Percentiles rank a stretch among this genome's conserved stretches.
Evolutionary conservation across 768 basidiomycete species (phyloP).

Genomic region (Leccinum obscurum): DNA sequence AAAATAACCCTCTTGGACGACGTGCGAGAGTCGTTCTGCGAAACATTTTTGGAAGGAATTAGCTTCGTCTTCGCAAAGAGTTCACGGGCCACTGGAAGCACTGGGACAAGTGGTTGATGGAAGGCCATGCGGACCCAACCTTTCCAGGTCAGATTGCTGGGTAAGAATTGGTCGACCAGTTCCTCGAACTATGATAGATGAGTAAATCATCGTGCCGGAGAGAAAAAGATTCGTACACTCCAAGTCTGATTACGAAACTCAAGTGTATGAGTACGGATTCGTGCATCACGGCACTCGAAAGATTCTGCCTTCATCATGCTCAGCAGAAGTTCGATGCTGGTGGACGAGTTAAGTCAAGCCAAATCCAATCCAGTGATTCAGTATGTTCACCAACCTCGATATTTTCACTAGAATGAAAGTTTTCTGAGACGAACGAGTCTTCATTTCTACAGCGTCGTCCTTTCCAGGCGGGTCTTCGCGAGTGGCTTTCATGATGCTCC

Average conservation of each 20-base stretch:
- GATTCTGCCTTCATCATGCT: slow-evolving; percentile 84
- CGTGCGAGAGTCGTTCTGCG: slow-evolving; percentile 30
- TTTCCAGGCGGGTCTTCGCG: slow-evolving; percentile 26
- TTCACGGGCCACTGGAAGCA: slow-evolving; percentile 77
- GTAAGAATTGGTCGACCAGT: slow-evolving; percentile 75
- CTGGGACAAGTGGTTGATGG: slow-evolving; percentile 75
- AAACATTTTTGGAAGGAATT: slow-evolving; percentile 43
- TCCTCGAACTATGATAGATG: slow-evolving; percentile 63
- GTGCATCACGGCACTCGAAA: slow-evolving; percentile 78
- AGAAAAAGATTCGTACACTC: slow-evolving; percentile 55
- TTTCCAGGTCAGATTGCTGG: slow-evolving; percentile 74
- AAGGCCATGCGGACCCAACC: slow-evolving; percentile 85
- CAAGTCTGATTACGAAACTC: slow-evolving; percentile 82
- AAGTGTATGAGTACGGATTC: slow-evolving; percentile 76
- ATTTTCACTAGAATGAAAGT: slow-evolving; percentile 81
- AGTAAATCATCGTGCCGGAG: slow-evolving; percentile 8
- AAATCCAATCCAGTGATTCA: slow-evolving; percentile 7
- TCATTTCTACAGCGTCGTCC: slow-evolving; percentile 79
- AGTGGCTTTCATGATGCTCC: slow-evolving; percentile 17
- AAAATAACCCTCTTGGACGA: slow-evolving; percentile 22
- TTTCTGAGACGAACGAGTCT: slow-evolving; percentile 75
- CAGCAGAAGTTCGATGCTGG: slow-evolving; percentile 67
- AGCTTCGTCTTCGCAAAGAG: slow-evolving; percentile 77
- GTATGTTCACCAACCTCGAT: slow-evolving; percentile 49
- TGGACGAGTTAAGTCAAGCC: slow-evolving; percentile 19